Percentiles rank a stretch among this genome's conserved stretches.
phyloP scores from a whole-genome alignment of 495 filamentous ascomycete species.

The Aspergillus steynii region DNA sequence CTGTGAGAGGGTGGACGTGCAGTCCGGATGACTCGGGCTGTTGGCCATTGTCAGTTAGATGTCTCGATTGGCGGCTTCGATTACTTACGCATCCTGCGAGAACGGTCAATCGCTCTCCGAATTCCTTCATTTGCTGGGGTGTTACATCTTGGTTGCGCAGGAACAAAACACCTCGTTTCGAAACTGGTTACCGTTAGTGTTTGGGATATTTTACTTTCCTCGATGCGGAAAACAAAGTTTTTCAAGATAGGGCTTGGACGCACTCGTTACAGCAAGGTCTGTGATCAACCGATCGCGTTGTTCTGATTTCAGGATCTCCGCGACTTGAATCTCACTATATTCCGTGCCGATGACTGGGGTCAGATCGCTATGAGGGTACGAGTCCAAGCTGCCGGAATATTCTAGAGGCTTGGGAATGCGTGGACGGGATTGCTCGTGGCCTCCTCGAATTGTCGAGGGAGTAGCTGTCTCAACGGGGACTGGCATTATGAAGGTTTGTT shows the following conservation, averaged over 20 bases:
- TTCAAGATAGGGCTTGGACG: slow-evolving; percentile 12
- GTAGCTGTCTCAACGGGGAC: slow-evolving; percentile 12
- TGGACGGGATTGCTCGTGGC: slow-evolving; percentile 21
- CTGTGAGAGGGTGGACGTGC: slow-evolving; percentile 66
- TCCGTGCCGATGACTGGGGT: slow-evolving; percentile 66
- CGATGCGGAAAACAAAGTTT: background rate
- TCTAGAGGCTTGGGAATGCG: slow-evolving; percentile 36
- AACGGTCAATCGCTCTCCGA: slow-evolving; percentile 22
- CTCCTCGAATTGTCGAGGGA: slow-evolving; percentile 19
- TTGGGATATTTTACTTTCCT: background rate
- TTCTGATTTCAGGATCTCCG: slow-evolving; percentile 53
- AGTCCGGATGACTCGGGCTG: slow-evolving; percentile 58
- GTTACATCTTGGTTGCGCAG: slow-evolving; percentile 66
- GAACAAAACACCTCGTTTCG: slow-evolving; percentile 71
- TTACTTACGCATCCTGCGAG: slow-evolving; percentile 33
- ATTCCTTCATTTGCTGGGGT: slow-evolving; percentile 46
- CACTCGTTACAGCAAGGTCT: slow-evolving; percentile 62
- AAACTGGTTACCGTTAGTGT: slow-evolving; percentile 49
- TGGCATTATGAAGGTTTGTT: slow-evolving; percentile 15
- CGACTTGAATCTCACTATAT: slow-evolving; percentile 53
- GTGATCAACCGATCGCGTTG: slow-evolving; percentile 49
- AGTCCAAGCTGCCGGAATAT: slow-evolving; percentile 51
- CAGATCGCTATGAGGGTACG: slow-evolving; percentile 52
- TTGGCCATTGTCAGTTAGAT: slow-evolving; percentile 41
- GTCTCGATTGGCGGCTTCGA: slow-evolving; percentile 50